These are phyloP conservation scores for Cyclotella choctawhatcheeana DNA, from an alignment of 108 stramenopile genomes.

Conservation along the genomic window DNA sequence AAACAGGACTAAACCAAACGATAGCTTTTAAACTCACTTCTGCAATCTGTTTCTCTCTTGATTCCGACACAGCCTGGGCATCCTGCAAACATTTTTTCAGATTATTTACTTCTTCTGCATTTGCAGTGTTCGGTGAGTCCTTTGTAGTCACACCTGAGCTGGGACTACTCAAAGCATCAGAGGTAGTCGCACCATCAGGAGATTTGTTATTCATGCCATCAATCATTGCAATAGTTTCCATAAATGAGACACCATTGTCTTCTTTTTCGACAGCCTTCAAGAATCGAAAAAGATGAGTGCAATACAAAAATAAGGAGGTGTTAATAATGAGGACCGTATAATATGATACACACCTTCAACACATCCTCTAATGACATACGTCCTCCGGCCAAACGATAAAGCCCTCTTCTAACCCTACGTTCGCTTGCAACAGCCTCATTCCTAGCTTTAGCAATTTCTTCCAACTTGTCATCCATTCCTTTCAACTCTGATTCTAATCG, in stretches of 20 bases:
- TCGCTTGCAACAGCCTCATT: slow-evolving; percentile 74
- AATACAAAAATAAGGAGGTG: too few species aligned
- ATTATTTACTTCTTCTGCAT: slow-evolving; percentile 50
- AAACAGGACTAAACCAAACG: slow-evolving; percentile 8
- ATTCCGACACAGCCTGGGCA: slow-evolving; percentile 56
- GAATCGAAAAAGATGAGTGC: not conserved
- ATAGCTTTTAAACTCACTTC: slow-evolving; percentile 54
- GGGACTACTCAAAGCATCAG: slow-evolving; percentile 49
- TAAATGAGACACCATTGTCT: slow-evolving; percentile 51
- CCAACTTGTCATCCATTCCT: slow-evolving; percentile 34
- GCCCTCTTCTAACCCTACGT: slow-evolving; percentile 72
- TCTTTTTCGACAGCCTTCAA: slow-evolving; percentile 61
- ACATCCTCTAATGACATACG: slow-evolving; percentile 73
- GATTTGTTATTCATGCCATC: slow-evolving; percentile 44
- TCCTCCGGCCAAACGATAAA: slow-evolving; percentile 78
- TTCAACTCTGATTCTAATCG: slow-evolving; percentile 34
- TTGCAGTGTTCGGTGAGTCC: slow-evolving; percentile 28
- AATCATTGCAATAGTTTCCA: slow-evolving; percentile 50
- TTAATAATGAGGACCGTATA: too few species aligned
- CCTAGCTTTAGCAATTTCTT: slow-evolving; percentile 69
- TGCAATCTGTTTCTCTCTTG: slow-evolving; percentile 72
- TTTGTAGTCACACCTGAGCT: slow-evolving; percentile 24
- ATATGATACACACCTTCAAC: slow-evolving; percentile 54
- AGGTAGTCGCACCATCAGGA: slow-evolving; percentile 41
- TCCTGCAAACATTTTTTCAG: slow-evolving; percentile 68